Conservation (phyloP, 352 stramenopile species). For the Phytophthora melonis region DNA sequence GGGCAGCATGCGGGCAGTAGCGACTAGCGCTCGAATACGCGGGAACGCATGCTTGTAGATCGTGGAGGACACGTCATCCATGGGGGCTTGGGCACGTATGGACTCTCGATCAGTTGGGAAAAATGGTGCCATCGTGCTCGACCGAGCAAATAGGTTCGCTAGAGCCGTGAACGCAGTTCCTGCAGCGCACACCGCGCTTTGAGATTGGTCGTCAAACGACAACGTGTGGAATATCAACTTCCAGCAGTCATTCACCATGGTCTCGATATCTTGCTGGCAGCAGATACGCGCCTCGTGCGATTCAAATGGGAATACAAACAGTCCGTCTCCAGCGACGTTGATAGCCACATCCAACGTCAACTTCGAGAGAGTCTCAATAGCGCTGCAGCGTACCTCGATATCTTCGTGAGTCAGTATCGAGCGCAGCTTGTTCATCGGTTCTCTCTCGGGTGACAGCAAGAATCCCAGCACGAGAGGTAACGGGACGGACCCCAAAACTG, state of each 20-base stretch:
- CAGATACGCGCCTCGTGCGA: slow-evolving; percentile 84
- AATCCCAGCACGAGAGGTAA: slow-evolving; percentile 70
- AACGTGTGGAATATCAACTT: slow-evolving; percentile 84
- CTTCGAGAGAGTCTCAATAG: slow-evolving; percentile 67
- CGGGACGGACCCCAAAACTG: slow-evolving; percentile 67
- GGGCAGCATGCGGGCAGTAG: slow-evolving; percentile 53
- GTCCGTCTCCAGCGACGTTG: slow-evolving; percentile 58
- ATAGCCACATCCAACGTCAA: slow-evolving; percentile 62
- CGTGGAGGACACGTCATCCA: slow-evolving; percentile 72
- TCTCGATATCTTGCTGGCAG: slow-evolving; percentile 84
- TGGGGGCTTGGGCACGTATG: slow-evolving; percentile 43
- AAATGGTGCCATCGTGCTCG: slow-evolving; percentile 45
- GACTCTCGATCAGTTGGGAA: slow-evolving; percentile 37
- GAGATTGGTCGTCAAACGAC: slow-evolving; percentile 32
- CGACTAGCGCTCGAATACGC: slow-evolving; percentile 57
- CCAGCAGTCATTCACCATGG: slow-evolving; percentile 80
- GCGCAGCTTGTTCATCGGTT: slow-evolving; percentile 85
- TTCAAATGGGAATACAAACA: slow-evolving; percentile 84
- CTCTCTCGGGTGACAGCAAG: slow-evolving; percentile 67
- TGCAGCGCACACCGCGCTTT: slow-evolving; percentile 31
- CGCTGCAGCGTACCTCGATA: slow-evolving; percentile 61
- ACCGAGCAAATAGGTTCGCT: slow-evolving; percentile 66
- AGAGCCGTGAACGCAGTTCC: slow-evolving; percentile 68
- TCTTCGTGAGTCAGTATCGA: slow-evolving; percentile 74
- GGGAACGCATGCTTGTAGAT: slow-evolving; percentile 78